phyloP scores from a whole-genome alignment of 2,329 filamentous ascomycete species.

The Simplicillium sp. region DNA sequence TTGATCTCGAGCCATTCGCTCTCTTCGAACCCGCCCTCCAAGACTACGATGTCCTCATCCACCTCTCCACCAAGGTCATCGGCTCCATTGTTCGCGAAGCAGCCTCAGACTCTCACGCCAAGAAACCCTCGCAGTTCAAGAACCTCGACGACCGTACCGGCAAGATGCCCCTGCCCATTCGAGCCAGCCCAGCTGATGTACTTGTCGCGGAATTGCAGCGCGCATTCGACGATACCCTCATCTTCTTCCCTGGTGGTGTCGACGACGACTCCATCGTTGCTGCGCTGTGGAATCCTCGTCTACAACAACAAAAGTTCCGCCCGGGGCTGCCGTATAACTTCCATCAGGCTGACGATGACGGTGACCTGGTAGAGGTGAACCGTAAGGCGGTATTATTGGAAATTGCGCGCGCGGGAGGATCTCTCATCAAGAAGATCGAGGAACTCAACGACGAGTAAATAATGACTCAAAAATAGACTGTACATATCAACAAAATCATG shows the following conservation, averaged over 20 bases:
- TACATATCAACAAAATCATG: constrained; percentile 1
- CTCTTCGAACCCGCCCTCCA: constrained; percentile 65
- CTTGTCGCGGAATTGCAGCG: constrained; percentile 59
- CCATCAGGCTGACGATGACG: constrained; percentile 14
- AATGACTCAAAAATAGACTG: constrained; percentile 3
- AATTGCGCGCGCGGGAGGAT: constrained; percentile 58
- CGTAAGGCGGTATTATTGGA: constrained; percentile 59
- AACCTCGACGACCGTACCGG: constrained; percentile 61
- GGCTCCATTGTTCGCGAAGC: constrained; percentile 29
- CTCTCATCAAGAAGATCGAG: constrained; percentile 61
- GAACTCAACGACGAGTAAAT: constrained; percentile 13
- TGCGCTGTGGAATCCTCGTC: constrained; percentile 48
- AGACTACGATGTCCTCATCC: constrained; percentile 83
- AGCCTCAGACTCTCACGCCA: constrained; percentile 22
- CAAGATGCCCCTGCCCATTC: constrained; percentile 33
- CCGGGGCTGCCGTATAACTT: constrained; percentile 60
- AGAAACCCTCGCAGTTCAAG: constrained; percentile 57
- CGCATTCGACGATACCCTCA: constrained; percentile 57
- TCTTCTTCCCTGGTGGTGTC: constrained; percentile 68
- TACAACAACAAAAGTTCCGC: constrained; percentile 53
- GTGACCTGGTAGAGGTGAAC: constrained; percentile 52
- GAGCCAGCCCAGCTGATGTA: constrained; percentile 49
- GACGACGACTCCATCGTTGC: constrained; percentile 45
- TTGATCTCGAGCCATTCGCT: constrained; percentile 34
- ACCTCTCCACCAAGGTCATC: constrained; percentile 49